Conservation (phyloP, 78 protist species). For the Bodo saltans region DNA sequence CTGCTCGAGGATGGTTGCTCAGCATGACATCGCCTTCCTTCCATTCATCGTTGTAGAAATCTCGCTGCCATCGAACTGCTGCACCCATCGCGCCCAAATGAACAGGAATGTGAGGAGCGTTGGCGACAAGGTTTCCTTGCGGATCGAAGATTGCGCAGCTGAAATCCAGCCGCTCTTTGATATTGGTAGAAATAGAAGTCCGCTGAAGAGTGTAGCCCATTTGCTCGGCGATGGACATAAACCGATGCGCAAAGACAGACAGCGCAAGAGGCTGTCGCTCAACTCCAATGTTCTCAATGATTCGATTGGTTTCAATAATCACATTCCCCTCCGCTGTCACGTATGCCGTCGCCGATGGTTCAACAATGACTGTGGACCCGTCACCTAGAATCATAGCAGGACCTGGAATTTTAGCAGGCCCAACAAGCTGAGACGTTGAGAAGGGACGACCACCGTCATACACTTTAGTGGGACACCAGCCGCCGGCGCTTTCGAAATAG, state of each 20-base stretch:
- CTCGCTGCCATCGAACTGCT: conserved; percentile 68
- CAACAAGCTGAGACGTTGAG: too few species aligned
- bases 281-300: neutral
- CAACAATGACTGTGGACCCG: conserved; percentile 75
- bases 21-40: conserved; percentile 79
- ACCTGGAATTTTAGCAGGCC: conserved; percentile 55
- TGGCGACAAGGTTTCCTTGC: conserved; percentile 85
- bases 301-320: conserved; percentile 35
- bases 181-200: conserved; percentile 85
- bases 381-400: conserved; percentile 76
- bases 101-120: conserved; percentile 96
- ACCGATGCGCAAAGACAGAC: conserved; percentile 78
- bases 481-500: too few species aligned
- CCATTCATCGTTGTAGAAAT: conserved; percentile 29
- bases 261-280: conserved; percentile 67
- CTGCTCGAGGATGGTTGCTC: conserved; percentile 85
- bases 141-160: conserved; percentile 87
- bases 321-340: conserved; percentile 65
- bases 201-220: conserved; percentile 91
- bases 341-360: conserved; percentile 39
- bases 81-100: conserved; percentile 90
- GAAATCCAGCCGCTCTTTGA: conserved; percentile 91
- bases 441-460: too few species aligned
- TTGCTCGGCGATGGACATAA: conserved; percentile 96
- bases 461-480: too few species aligned